Evolutionary conservation across 306 rosid species (phyloP).

Genomic region (Castanea sativa): DNA sequence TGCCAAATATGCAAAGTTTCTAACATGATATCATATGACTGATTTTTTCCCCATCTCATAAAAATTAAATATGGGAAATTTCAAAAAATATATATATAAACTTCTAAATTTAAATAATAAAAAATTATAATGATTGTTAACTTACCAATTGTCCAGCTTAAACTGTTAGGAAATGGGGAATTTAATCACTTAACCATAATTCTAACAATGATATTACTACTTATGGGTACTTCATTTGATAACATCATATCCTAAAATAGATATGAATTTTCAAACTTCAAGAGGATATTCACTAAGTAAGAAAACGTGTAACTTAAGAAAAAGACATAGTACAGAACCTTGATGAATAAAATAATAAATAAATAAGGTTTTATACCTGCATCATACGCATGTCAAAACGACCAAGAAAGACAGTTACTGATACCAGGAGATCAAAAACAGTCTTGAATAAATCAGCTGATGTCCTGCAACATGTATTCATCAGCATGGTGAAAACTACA

Average conservation of each 20-base stretch:
- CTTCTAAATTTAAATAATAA: neutral
- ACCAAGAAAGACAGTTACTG: conserved; percentile 96
- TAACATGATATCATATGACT: neutral
- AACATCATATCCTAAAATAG: neutral
- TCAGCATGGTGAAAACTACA: conserved; percentile 25
- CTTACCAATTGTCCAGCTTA: too few species aligned
- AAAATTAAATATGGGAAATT: neutral
- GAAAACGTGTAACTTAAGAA: neutral
- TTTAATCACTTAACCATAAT: neutral
- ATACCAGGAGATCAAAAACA: conserved; percentile 90
- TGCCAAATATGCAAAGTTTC: neutral
- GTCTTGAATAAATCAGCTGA: conserved; percentile 99
- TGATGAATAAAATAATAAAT: neutral
- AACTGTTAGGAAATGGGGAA: too few species aligned
- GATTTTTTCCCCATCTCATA: neutral
- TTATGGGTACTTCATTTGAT: neutral
- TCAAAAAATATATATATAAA: neutral
- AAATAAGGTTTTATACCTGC: conserved; percentile 63
- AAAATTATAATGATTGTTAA: too few species aligned
- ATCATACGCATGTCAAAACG: conserved; percentile 99
- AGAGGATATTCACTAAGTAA: neutral
- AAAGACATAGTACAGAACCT: neutral
- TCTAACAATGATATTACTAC: neutral
- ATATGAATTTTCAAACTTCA: neutral
- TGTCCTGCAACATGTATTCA: conserved; percentile 64